Evolutionary conservation across 108 stramenopile species (phyloP).

Genomic region (Phaeodactylum tricornutum): DNA sequence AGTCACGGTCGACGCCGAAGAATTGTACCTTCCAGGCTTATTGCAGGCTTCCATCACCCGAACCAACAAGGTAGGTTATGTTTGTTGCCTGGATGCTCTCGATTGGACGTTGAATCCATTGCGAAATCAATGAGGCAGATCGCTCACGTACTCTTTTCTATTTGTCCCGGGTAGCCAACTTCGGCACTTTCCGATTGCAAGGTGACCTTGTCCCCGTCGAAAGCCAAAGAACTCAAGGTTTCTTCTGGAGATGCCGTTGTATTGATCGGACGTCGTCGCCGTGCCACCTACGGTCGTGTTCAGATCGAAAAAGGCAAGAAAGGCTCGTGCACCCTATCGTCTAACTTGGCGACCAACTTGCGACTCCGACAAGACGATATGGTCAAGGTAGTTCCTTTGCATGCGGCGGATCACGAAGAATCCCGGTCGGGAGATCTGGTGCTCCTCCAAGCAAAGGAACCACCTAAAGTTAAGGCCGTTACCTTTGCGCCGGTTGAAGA

Average conservation of each 20-base stretch:
- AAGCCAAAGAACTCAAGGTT: conserved; percentile 74
- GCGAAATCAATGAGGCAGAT: not conserved
- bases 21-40: conserved; percentile 72
- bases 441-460: conserved; percentile 22
- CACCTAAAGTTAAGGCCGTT: conserved; percentile 34
- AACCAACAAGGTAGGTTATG: conserved; percentile 36
- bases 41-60: conserved; percentile 47
- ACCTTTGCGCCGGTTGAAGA: conserved; percentile 78
- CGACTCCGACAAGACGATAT: conserved; percentile 67
- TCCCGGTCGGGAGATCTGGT: conserved; percentile 59
- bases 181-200: conserved; percentile 34
- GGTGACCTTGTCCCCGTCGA: conserved; percentile 43
- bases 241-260: conserved; percentile 53
- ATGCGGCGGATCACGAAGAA: conserved; percentile 8
- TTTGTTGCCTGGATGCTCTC: not conserved
- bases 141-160: conserved; percentile 1
- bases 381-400: conserved; percentile 53
- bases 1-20: conserved; percentile 8
- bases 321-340: conserved; percentile 23
- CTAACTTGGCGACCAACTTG: conserved; percentile 63
- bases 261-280: conserved; percentile 65
- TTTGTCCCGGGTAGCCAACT: conserved; percentile 16
- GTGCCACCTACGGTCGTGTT: conserved; percentile 59
- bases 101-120: not conserved
- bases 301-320: conserved; percentile 32